These are phyloP conservation scores for Albizia julibrissin DNA, from an alignment of 306 rosid genomes.

Conservation along the genomic window DNA sequence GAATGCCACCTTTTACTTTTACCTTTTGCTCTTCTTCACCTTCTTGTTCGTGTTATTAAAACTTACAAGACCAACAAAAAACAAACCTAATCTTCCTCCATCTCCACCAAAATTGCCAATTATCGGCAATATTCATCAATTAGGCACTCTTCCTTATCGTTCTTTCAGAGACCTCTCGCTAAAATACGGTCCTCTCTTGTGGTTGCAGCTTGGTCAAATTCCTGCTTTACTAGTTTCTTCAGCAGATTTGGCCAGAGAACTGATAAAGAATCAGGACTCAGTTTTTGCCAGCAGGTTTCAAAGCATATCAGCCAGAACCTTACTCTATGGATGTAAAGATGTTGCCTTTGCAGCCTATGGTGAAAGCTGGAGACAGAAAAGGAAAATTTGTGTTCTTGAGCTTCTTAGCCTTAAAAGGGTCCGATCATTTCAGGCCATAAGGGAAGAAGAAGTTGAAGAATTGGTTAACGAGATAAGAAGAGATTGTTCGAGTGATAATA, in stretches of 20 bases:
- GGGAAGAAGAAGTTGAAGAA: slow-evolving; percentile 29
- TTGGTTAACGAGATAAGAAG: slow-evolving; percentile 7
- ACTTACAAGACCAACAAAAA: background rate
- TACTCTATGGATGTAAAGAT: slow-evolving; percentile 27
- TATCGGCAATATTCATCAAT: slow-evolving; percentile 31
- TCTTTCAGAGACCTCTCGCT: slow-evolving; percentile 5
- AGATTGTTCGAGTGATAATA: background rate
- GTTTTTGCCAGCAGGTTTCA: slow-evolving; percentile 14
- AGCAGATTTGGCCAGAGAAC: slow-evolving; percentile 1
- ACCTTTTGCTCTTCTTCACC: background rate
- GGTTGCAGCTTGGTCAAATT: slow-evolving; percentile 1
- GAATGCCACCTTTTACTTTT: background rate
- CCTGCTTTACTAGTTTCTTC: slow-evolving; percentile 25
- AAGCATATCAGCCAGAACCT: background rate
- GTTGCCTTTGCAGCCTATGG: slow-evolving; percentile 20
- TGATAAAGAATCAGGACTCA: slow-evolving; percentile 7
- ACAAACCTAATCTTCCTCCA: background rate
- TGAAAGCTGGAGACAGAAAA: slow-evolving; percentile 34
- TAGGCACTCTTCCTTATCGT: background rate
- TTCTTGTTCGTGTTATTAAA: background rate
- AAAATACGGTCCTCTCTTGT: slow-evolving; percentile 9
- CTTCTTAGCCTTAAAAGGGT: slow-evolving; percentile 33
- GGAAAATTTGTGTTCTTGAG: slow-evolving; percentile 26
- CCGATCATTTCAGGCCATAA: background rate
- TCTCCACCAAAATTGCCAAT: slow-evolving; percentile 27